Conservation (phyloP, 2,329 filamentous ascomycete species). For the Diaporthe sp. region DNA sequence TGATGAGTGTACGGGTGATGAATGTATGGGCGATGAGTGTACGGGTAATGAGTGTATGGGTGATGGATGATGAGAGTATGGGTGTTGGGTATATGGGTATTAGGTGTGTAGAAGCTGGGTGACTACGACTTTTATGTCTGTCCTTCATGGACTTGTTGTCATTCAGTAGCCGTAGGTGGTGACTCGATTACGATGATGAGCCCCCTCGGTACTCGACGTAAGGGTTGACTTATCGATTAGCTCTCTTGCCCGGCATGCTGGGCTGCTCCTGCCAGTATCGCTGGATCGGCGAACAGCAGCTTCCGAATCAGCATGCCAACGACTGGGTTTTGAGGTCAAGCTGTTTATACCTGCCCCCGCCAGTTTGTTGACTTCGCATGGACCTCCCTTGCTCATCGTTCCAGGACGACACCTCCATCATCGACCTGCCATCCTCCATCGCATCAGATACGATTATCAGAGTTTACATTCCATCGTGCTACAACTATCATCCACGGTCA, state of each 20-base stretch:
- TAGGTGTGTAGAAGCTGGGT: too few species aligned
- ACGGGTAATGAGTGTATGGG: too few species aligned
- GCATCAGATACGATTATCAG: neutral
- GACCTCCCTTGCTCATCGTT: neutral
- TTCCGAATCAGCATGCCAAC: neutral
- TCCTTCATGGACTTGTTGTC: too few species aligned
- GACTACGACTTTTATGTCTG: too few species aligned
- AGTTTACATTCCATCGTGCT: neutral
- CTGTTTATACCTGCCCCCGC: neutral
- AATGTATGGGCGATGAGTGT: too few species aligned
- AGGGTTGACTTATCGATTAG: neutral
- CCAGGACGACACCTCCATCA: too few species aligned
- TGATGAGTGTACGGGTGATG: too few species aligned
- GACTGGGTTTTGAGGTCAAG: neutral
- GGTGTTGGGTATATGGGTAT: too few species aligned
- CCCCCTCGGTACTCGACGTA: neutral
- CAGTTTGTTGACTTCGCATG: too few species aligned
- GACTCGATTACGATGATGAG: too few species aligned
- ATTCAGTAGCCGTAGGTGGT: too few species aligned
- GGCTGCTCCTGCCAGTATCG: neutral
- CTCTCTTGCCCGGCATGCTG: neutral
- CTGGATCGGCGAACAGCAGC: neutral
- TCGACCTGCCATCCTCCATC: neutral
- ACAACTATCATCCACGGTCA: neutral
- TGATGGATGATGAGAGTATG: too few species aligned